A percentile compares a stretch with the other conserved stretches of the same genome.
These are phyloP conservation scores for Fomitopsis serialis DNA, from an alignment of 768 basidiomycete species.

Conservation along the genomic window DNA sequence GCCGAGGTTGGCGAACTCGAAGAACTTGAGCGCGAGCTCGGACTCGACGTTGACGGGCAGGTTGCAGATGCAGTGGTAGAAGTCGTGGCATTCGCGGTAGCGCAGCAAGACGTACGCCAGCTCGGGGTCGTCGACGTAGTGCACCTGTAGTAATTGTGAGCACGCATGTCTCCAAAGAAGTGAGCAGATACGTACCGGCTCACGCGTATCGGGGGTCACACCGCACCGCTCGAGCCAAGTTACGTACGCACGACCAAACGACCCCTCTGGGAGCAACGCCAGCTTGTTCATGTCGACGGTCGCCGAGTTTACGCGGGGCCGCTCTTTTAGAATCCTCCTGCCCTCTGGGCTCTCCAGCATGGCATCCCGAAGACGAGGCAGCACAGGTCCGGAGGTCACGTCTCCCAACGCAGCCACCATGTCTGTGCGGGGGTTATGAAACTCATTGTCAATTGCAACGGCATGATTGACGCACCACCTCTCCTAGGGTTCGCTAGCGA, in stretches of 20 bases:
- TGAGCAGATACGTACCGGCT: conserved; percentile 53
- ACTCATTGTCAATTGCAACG: background rate
- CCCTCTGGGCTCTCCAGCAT: conserved; percentile 84
- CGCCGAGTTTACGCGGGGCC: conserved; percentile 74
- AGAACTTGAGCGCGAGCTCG: conserved; percentile 91
- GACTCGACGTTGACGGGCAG: conserved; percentile 87
- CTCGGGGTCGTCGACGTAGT: conserved; percentile 91
- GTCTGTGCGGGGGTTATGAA: conserved; percentile 43
- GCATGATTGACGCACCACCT: conserved; percentile 54
- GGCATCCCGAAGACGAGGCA: conserved; percentile 67
- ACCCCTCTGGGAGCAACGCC: conserved; percentile 64
- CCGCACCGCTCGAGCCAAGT: conserved; percentile 87
- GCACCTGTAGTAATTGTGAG: conserved; percentile 53
- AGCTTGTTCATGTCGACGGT: conserved; percentile 73
- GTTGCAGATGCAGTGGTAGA: conserved; percentile 89
- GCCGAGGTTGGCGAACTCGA: conserved; percentile 89
- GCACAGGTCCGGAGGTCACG: conserved; percentile 77
- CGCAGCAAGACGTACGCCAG: conserved; percentile 97
- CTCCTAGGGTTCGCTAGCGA: conserved; percentile 76
- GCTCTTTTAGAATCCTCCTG: conserved; percentile 72
- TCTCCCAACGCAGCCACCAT: conserved; percentile 95
- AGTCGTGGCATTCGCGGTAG: conserved; percentile 96
- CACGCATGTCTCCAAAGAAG: background rate
- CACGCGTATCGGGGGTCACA: conserved; percentile 90
- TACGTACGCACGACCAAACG: conserved; percentile 81